Conservation (phyloP, 805 yeast species). For the Saturnispora diversa region DNA sequence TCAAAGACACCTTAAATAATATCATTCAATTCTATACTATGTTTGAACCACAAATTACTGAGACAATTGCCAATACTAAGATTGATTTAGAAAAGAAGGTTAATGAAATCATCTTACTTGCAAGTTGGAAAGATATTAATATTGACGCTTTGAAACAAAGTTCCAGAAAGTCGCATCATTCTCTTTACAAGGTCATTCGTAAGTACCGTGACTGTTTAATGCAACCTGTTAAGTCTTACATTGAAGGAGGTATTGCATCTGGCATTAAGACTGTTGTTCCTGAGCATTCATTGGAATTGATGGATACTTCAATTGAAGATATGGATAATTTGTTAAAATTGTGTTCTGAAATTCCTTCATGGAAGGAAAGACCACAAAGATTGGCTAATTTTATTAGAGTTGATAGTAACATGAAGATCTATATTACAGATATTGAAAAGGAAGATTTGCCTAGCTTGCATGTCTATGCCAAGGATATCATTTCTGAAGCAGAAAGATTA, state of each 20-base stretch:
- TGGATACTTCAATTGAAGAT: constrained; percentile 5
- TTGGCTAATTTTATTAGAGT: constrained; percentile 45
- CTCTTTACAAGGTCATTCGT: constrained; percentile 72
- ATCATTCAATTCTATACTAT: constrained; percentile 59
- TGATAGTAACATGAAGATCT: constrained; percentile 47
- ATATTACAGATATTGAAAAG: constrained; percentile 29
- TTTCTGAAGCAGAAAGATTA: constrained; percentile 52
- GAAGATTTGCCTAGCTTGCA: constrained; percentile 42
- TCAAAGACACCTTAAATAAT: constrained; percentile 43
- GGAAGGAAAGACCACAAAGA: constrained; percentile 51
- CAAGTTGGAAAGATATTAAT: constrained; percentile 97
- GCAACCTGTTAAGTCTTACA: constrained; percentile 41
- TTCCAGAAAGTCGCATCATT: constrained; percentile 81
- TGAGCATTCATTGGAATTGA: neutral
- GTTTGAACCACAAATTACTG: constrained; percentile 44
- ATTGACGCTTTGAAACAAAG: constrained; percentile 90
- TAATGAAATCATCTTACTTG: constrained; percentile 74
- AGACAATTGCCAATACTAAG: constrained; percentile 37
- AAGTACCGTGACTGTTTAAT: constrained; percentile 64
- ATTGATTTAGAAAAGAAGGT: constrained; percentile 67
- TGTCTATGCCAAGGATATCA: constrained; percentile 46
- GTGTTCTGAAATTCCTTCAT: constrained; percentile 34
- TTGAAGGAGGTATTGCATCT: constrained; percentile 50
- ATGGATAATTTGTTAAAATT: constrained; percentile 12
- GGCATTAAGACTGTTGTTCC: constrained; percentile 8